phyloP scores from a whole-genome alignment of 2,329 filamentous ascomycete species.

The Colletotrichum sp. region DNA sequence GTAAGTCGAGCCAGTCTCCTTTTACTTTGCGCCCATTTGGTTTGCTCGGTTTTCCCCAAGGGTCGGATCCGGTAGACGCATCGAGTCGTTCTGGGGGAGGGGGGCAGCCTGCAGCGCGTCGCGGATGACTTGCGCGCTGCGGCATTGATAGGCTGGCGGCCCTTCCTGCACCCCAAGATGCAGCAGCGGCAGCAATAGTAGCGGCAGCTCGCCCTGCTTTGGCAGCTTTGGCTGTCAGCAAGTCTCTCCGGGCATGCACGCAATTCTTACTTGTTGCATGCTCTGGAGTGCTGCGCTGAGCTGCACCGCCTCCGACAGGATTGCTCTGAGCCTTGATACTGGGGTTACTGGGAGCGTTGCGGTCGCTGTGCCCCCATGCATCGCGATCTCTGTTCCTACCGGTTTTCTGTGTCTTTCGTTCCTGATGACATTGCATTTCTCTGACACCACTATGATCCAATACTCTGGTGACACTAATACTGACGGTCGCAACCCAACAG shows the following conservation, averaged over 20 bases:
- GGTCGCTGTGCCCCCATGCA: background rate
- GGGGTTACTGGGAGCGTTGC: background rate
- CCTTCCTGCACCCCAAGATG: background rate
- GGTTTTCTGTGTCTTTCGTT: background rate
- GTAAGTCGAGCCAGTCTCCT: constrained; percentile 61
- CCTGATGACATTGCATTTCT: background rate
- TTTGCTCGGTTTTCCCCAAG: constrained; percentile 12
- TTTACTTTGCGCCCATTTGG: constrained; percentile 13
- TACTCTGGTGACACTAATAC: background rate
- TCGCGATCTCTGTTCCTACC: background rate
- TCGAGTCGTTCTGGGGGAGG: background rate
- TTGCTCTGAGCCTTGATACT: background rate
- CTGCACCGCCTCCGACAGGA: background rate
- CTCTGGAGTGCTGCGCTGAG: background rate
- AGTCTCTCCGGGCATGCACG: constrained; percentile 2
- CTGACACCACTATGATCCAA: background rate
- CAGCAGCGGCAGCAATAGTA: background rate
- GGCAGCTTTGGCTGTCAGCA: background rate
- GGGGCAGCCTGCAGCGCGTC: constrained; percentile 25
- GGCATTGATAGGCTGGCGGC: constrained; percentile 38
- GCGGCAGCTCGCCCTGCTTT: constrained; percentile 14
- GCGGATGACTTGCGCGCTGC: constrained; percentile 30
- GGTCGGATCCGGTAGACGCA: background rate
- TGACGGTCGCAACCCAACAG: constrained; percentile 46
- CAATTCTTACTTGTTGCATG: background rate